Evolutionary conservation across 2,329 filamentous ascomycete genomes (phyloP).

Genomic region (Cladophialophora immunda): DNA sequence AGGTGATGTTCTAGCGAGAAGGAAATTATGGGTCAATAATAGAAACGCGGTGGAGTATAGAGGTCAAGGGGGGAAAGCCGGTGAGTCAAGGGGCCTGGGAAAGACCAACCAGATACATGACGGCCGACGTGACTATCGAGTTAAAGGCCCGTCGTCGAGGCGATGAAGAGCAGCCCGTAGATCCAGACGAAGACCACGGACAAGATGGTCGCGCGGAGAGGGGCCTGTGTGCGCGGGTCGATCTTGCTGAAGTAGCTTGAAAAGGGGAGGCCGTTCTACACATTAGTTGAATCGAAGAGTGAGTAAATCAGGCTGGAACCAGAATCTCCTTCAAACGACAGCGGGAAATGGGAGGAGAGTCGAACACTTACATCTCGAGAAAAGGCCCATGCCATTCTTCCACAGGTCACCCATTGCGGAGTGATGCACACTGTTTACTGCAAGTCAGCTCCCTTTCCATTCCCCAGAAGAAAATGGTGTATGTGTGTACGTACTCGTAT

Average conservation of each 20-base stretch:
- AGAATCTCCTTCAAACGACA: neutral
- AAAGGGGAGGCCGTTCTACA: constrained; percentile 52
- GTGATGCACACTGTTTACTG: constrained; percentile 44
- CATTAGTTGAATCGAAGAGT: neutral
- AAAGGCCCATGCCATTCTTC: constrained; percentile 62
- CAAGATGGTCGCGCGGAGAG: constrained; percentile 49
- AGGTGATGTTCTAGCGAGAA: constrained; percentile 48
- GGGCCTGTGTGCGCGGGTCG: constrained; percentile 45
- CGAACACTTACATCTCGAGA: constrained; percentile 54
- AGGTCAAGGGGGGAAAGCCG: no score
- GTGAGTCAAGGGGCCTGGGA: constrained; percentile 41
- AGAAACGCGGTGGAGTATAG: no score
- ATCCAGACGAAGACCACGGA: constrained; percentile 44
- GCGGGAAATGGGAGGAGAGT: no score
- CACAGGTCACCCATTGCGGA: constrained; percentile 61
- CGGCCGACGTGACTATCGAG: constrained; percentile 44
- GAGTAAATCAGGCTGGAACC: neutral
- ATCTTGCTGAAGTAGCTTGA: constrained; percentile 50
- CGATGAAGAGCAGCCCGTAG: constrained; percentile 51
- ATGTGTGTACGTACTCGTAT: constrained; percentile 47
- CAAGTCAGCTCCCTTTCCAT: neutral
- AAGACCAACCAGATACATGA: constrained; percentile 43
- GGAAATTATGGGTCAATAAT: no score
- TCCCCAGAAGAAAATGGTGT: neutral
- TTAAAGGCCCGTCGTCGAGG: constrained; percentile 49